Conservation (phyloP, 108 stramenopile genomes). For the Conticribra weissflogii region DNA sequence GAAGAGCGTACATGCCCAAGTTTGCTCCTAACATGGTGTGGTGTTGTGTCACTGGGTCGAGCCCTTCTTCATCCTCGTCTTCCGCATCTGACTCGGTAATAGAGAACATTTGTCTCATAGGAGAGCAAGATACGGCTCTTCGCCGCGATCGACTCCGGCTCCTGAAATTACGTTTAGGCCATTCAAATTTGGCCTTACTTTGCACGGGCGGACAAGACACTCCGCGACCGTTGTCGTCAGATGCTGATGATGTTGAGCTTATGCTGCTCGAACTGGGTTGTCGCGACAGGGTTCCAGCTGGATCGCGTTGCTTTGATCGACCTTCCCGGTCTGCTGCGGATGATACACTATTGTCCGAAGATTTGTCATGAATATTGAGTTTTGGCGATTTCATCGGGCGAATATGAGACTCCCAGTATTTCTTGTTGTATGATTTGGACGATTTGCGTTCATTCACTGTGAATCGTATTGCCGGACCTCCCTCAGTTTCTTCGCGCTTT, state of each 20-base stretch:
- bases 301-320: constrained; percentile 29
- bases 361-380: not conserved
- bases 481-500: constrained; percentile 28
- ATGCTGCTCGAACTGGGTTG: constrained; percentile 7
- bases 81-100: constrained; percentile 41
- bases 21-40: not conserved
- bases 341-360: not conserved
- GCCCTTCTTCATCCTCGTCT: constrained; percentile 31
- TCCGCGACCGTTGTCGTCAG: constrained; percentile 9
- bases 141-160: constrained; percentile 44
- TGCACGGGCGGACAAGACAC: constrained; percentile 29
- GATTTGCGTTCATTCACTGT: constrained; percentile 35
- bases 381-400: constrained; percentile 30
- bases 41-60: not conserved
- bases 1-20: constrained; percentile 5
- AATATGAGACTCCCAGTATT: constrained; percentile 50
- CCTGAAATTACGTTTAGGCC: constrained; percentile 19
- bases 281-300: constrained; percentile 21
- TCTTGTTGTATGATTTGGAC: constrained; percentile 47
- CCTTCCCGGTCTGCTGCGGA: constrained; percentile 13
- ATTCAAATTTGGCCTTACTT: constrained; percentile 30
- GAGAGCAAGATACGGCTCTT: constrained; percentile 37
- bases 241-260: not conserved
- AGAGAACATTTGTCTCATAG: constrained; percentile 43
- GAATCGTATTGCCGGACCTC: constrained; percentile 40